These are phyloP conservation scores for Morella rubra DNA, from an alignment of 306 rosid species.

Conservation along the genomic window DNA sequence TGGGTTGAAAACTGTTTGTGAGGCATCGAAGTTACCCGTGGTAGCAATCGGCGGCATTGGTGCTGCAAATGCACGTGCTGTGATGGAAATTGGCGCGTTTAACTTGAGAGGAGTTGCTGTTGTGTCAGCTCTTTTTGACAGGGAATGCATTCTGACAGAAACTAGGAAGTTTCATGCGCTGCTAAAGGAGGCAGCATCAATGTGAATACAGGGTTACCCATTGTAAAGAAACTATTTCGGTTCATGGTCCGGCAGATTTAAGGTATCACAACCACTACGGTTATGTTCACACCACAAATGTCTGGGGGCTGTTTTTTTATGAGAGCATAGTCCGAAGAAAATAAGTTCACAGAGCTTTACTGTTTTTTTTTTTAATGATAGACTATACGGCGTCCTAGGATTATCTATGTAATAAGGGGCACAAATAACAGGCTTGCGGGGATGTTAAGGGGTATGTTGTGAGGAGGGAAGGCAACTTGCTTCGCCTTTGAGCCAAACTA, in stretches of 20 bases:
- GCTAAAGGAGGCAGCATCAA: slow-evolving; percentile 43
- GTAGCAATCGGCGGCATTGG: slow-evolving; percentile 92
- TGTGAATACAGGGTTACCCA: slow-evolving; percentile 23
- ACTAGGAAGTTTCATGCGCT: slow-evolving; percentile 55
- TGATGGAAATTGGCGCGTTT: slow-evolving; percentile 64
- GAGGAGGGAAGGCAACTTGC: background rate
- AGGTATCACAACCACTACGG: background rate
- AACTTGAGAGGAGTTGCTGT: slow-evolving; percentile 84
- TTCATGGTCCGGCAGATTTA: background rate
- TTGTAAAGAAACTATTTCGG: background rate
- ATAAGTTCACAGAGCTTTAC: background rate
- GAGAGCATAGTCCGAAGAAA: background rate
- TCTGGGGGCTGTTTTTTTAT: background rate
- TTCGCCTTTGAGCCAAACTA: background rate
- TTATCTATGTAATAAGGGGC: background rate
- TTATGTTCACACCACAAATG: too few species aligned
- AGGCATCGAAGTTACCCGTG: slow-evolving; percentile 78
- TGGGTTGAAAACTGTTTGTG: slow-evolving; percentile 62
- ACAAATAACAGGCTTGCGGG: background rate
- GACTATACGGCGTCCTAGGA: too few species aligned
- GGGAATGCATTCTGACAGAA: slow-evolving; percentile 60
- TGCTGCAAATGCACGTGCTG: slow-evolving; percentile 53
- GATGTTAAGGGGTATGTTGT: background rate
- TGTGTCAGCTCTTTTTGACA: slow-evolving; percentile 83
- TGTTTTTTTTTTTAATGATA: too few species aligned